Conservation (phyloP, 345 rosid species). For the Salix brachista region DNA sequence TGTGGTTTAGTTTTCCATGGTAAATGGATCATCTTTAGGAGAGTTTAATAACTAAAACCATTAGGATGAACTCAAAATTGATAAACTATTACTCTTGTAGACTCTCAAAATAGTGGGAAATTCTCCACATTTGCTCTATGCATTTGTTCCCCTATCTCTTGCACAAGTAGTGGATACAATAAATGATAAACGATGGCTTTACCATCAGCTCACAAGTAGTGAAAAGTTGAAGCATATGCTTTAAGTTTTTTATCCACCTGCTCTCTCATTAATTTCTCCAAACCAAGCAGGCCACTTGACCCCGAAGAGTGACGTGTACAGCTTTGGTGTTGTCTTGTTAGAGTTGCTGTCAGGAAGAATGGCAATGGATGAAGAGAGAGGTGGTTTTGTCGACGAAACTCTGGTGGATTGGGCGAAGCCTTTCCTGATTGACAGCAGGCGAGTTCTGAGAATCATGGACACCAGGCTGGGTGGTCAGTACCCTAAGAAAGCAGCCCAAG, state of each 20-base stretch:
- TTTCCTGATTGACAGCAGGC: slow-evolving; percentile 53
- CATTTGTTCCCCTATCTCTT: not conserved
- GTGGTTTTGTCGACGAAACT: slow-evolving; percentile 47
- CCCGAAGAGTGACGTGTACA: slow-evolving; percentile 83
- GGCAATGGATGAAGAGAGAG: slow-evolving; percentile 55
- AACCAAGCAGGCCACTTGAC: slow-evolving; percentile 71
- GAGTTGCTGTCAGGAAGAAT: slow-evolving; percentile 69
- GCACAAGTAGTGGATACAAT: not conserved
- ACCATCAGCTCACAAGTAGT: not conserved
- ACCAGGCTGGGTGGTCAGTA: slow-evolving; percentile 79
- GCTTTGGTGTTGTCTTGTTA: slow-evolving; percentile 78
- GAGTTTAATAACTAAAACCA: not conserved
- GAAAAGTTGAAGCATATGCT: not conserved
- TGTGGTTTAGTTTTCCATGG: not conserved
- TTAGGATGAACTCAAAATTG: not conserved
- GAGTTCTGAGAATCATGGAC: slow-evolving; percentile 79
- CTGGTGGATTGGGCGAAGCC: slow-evolving; percentile 86
- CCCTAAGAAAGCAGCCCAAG: slow-evolving; percentile 74
- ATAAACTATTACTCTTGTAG: not conserved
- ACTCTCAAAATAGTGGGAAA: not conserved
- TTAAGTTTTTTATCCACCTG: not conserved
- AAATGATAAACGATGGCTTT: not conserved
- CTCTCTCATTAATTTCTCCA: not conserved
- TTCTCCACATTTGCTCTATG: not conserved
- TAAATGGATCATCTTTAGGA: not conserved